Evolutionary conservation across 164 flowering plant species (phyloP), one percentile per base, ranked within the genome.

Genomic region (Litsea cubeba): DNA sequence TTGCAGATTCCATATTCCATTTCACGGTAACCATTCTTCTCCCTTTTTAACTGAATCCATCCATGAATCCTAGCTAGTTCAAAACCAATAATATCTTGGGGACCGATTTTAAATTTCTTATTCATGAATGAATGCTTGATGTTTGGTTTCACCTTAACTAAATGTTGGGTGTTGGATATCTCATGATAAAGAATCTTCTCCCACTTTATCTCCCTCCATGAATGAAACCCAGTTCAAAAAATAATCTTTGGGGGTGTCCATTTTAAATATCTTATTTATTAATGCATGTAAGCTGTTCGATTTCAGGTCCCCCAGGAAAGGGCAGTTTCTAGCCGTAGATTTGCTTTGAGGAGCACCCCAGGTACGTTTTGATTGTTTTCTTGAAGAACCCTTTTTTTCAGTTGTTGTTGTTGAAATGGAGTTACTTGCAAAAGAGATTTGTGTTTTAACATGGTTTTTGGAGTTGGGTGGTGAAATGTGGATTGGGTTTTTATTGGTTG

Each of bases 251-350:
- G 25, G 24, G n/a, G 18, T n/a, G 51, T 2, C 23, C 15, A 17
- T 30, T 20, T 25, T 6, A 40, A 23, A n/a, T 22, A 40, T 2
- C 22, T 20, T 12, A 12, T 15, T 15, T 40, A 4, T 72, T 5
- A 6, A 10, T 70, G n/a, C 49, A n/a, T 20, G 2, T 24, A 14
- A 14, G 18, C 62, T 76, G 75, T 75, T 78, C 77, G 74, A 57
- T 81, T 76, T 72, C 84, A 88, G 92, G 85, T 81, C 28, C 83
- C 85, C 68, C 81, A 74, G 24, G 84, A 79, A 75, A 84, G 82
- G 71, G 83, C 82, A 57, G 35, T 71, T 76, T 73, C 80, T 76
- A 72, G 71, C 65, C 80, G 71, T 68, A 83, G 40, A 76, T 32
- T 80, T 75, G 60, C 77, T 32, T 30, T 73, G 24, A 81, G 32